These are phyloP conservation scores for Penicillium sp. DNA, from an alignment of 2,329 filamentous ascomycete species.

Conservation along the genomic window DNA sequence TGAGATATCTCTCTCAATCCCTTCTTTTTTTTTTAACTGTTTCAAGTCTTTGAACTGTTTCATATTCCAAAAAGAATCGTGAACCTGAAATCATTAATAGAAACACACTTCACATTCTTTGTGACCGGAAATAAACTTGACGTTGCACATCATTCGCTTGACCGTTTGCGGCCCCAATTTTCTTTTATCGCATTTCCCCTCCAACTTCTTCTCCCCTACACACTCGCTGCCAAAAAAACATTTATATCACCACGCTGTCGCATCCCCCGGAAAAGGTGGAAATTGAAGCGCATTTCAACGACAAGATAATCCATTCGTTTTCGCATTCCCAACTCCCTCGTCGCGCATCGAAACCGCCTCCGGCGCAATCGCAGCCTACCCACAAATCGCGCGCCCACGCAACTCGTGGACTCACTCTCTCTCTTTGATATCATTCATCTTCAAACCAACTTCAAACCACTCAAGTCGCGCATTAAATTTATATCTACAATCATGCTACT, in stretches of 20 bases:
- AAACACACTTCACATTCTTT: constrained; percentile 8
- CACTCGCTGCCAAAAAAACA: constrained; percentile 44
- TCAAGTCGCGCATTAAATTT: not conserved
- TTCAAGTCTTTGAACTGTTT: not conserved
- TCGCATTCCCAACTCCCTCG: constrained; percentile 12
- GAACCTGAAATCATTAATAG: not conserved
- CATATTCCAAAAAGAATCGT: not conserved
- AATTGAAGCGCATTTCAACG: constrained; percentile 23
- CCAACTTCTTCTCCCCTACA: constrained; percentile 17
- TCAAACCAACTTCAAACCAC: constrained; percentile 6
- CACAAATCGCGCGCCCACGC: constrained; percentile 24
- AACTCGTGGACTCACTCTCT: constrained; percentile 6
- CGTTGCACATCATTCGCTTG: constrained; percentile 21
- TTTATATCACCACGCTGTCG: constrained; percentile 58
- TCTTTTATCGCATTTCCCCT: constrained; percentile 25
- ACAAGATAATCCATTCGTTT: constrained; percentile 17
- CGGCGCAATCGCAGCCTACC: constrained; percentile 32
- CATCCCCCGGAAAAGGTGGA: constrained; percentile 23
- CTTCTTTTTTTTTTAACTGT: not conserved
- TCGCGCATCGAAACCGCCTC: constrained; percentile 26
- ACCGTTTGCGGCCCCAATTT: constrained; percentile 25
- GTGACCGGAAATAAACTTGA: constrained; percentile 3
- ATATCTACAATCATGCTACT: constrained; percentile 39
- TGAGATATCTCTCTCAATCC: not conserved
- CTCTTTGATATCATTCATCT: not conserved